A percentile compares a stretch with the other conserved stretches of the same genome.
Evolutionary conservation across 1,139 yeast species (phyloP).

Genomic region (Sugiyamaella pinicola): DNA sequence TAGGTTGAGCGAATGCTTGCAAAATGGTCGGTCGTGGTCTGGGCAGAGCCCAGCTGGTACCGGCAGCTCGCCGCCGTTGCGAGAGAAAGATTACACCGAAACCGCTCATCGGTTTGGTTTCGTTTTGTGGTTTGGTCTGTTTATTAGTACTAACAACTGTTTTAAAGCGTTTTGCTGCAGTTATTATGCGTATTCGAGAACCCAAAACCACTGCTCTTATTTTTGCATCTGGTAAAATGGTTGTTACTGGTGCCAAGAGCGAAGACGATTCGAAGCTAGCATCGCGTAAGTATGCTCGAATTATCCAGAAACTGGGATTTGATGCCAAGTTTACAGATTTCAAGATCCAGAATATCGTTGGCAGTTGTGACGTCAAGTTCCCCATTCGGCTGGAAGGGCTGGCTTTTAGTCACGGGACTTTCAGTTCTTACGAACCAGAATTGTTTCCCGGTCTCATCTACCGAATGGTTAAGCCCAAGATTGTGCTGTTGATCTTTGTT

Average conservation of each 20-base stretch:
- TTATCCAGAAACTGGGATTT: slow-evolving; percentile 95
- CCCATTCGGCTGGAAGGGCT: slow-evolving; percentile 97
- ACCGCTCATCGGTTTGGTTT: neutral
- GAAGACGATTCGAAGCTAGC: slow-evolving; percentile 98
- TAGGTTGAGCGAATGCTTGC: slow-evolving; percentile 1
- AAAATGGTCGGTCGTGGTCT: slow-evolving; percentile 35
- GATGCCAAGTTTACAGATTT: slow-evolving; percentile 90
- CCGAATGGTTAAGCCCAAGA: slow-evolving; percentile 99
- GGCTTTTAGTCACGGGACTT: slow-evolving; percentile 98
- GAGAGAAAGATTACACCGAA: no score
- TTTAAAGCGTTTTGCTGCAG: slow-evolving; percentile 97
- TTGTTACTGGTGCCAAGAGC: slow-evolving; percentile 98
- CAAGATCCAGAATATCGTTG: slow-evolving; percentile 96
- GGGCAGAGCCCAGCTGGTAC: no score
- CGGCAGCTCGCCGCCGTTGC: no score
- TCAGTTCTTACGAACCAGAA: slow-evolving; percentile 98
- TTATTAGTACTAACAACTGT: slow-evolving; percentile 24
- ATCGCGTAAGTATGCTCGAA: slow-evolving; percentile 95
- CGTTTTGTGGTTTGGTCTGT: no score
- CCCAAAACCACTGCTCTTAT: slow-evolving; percentile 98
- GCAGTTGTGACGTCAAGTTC: slow-evolving; percentile 94
- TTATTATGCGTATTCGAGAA: slow-evolving; percentile 98
- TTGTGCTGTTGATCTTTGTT: slow-evolving; percentile 91
- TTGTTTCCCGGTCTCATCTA: slow-evolving; percentile 96
- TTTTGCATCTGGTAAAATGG: slow-evolving; percentile 99